Evolutionary conservation across 768 basidiomycete genomes (phyloP).

Genomic region (Trametes punicea): DNA sequence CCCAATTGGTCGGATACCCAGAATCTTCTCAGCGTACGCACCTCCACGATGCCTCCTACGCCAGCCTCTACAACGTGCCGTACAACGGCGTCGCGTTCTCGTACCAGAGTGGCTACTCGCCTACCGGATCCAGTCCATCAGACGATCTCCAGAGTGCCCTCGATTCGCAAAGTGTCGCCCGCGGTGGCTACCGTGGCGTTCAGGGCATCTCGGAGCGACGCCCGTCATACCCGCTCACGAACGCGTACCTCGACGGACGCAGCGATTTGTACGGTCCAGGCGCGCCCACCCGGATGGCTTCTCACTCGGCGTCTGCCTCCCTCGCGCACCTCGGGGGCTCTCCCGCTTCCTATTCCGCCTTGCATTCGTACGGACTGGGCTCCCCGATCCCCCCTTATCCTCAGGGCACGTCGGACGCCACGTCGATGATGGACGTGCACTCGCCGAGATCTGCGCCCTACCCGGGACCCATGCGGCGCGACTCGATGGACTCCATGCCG

Average conservation of each 20-base stretch:
- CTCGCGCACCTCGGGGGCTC: constrained; percentile 4
- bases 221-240: constrained; percentile 4
- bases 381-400: constrained; percentile 4
- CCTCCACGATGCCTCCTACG: constrained; percentile 25
- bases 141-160: constrained; percentile 15
- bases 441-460: constrained; percentile 20
- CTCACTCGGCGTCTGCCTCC: background rate
- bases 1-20: constrained; percentile 28
- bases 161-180: constrained; percentile 9
- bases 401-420: constrained; percentile 3
- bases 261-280: constrained; percentile 1
- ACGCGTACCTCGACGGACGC: constrained; percentile 10
- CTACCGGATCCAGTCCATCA: constrained; percentile 3
- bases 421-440: constrained; percentile 17
- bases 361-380: background rate
- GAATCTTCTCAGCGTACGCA: constrained; percentile 33
- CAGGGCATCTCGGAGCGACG: constrained; percentile 10
- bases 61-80: constrained; percentile 19
- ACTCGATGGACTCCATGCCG: constrained; percentile 21
- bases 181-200: constrained; percentile 10
- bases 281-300: background rate
- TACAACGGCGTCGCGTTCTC: constrained; percentile 13
- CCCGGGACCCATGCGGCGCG: constrained; percentile 19
- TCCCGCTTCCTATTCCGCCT: background rate
- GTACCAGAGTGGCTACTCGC: constrained; percentile 10